phyloP scores from a whole-genome alignment of 2,329 filamentous ascomycete genomes.

The Fusarium tricinctum region DNA sequence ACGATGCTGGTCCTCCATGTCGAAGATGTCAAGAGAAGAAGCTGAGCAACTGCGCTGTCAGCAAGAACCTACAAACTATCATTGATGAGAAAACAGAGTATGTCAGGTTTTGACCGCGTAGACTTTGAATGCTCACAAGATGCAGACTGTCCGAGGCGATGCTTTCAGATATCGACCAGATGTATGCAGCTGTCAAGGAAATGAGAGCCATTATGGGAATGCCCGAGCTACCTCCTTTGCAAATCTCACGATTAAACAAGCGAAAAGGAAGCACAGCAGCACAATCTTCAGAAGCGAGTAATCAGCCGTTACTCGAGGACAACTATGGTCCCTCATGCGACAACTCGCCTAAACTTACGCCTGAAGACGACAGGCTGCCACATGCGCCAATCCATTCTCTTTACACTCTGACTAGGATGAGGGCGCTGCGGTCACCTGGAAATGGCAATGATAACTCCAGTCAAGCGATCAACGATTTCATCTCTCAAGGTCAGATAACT shows the following conservation, averaged over 20 bases:
- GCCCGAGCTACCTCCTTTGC: slow-evolving; percentile 42
- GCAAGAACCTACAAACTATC: slow-evolving; percentile 59
- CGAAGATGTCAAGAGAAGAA: slow-evolving; percentile 55
- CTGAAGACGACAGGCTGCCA: slow-evolving; percentile 54
- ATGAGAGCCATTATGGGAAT: slow-evolving; percentile 45
- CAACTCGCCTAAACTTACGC: slow-evolving; percentile 48
- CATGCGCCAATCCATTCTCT: slow-evolving; percentile 58
- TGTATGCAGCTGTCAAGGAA: slow-evolving; percentile 46
- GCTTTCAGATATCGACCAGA: slow-evolving; percentile 44
- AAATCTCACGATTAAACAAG: slow-evolving; percentile 30
- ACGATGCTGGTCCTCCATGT: slow-evolving; percentile 57
- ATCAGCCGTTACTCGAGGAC: slow-evolving; percentile 24
- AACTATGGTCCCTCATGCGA: slow-evolving; percentile 47
- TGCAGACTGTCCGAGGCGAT: slow-evolving; percentile 35
- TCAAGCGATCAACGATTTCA: slow-evolving; percentile 52
- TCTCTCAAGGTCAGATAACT: slow-evolving; percentile 58
- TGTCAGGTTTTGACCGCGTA: background rate
- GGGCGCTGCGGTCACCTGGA: slow-evolving; percentile 55
- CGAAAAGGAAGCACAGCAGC: slow-evolving; percentile 25
- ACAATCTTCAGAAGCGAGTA: background rate
- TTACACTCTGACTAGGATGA: slow-evolving; percentile 56
- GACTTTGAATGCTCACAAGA: rapidly evolving
- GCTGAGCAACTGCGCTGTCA: slow-evolving; percentile 56
- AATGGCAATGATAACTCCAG: slow-evolving; percentile 35
- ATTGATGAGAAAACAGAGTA: slow-evolving; percentile 59